phyloP scores from a whole-genome alignment of 164 flowering plant species.

The Piper betle region DNA sequence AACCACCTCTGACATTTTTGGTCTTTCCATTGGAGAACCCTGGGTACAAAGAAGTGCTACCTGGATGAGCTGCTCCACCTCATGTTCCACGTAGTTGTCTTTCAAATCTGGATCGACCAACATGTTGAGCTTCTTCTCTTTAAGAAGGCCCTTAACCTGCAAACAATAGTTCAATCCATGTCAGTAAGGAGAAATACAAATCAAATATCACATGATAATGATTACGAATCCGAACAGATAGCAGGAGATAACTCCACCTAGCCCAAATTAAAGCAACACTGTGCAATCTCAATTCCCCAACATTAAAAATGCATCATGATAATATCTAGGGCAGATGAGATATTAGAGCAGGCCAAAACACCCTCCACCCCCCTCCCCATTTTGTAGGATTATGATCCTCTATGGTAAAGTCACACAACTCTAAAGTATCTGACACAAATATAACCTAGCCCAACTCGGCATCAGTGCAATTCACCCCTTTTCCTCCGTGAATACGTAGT shows the following conservation, averaged over 20 bases:
- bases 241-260: too few species aligned
- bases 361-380: not conserved
- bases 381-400: too few species aligned
- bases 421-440: too few species aligned
- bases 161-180: not conserved
- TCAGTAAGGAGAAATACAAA: not conserved
- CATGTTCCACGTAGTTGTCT: slow-evolving; percentile 54
- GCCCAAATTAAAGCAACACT: too few species aligned
- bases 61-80: slow-evolving; percentile 88
- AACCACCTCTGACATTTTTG: slow-evolving; percentile 77
- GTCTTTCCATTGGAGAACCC: slow-evolving; percentile 64
- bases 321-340: not conserved
- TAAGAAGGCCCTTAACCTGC: slow-evolving; percentile 88
- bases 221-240: too few species aligned
- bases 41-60: slow-evolving; percentile 90
- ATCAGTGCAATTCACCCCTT: too few species aligned
- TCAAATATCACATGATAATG: too few species aligned
- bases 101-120: slow-evolving; percentile 80
- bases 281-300: too few species aligned
- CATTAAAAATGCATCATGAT: not conserved
- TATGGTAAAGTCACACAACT: too few species aligned
- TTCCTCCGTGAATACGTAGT: too few species aligned
- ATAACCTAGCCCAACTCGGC: too few species aligned
- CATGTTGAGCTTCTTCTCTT: slow-evolving; percentile 76
- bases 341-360: too few species aligned